A percentile compares a stretch with the other conserved stretches of the same genome.
phyloP scores from a whole-genome alignment of 345 rosid species.

The Hypericum androsaemum region DNA sequence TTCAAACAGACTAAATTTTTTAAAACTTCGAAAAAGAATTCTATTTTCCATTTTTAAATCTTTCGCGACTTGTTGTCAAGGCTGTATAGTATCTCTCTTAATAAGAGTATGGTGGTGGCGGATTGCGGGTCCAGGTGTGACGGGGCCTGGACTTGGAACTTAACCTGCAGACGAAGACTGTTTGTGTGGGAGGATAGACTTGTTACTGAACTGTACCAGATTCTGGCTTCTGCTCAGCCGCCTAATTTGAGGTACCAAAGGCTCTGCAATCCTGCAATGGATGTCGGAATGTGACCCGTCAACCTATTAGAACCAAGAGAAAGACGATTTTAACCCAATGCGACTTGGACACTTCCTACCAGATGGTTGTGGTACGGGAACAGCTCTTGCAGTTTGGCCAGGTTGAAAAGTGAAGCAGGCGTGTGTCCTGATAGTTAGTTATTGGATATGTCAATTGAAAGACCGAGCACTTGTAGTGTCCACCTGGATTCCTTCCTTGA shows the following conservation, averaged over 20 bases:
- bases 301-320: slow-evolving; percentile 53
- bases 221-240: too few relatives aligned
- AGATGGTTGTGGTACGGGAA: slow-evolving; percentile 56
- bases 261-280: slow-evolving; percentile 50
- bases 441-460: slow-evolving; percentile 53
- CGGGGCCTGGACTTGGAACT: slow-evolving; percentile 66
- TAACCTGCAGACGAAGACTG: slow-evolving; percentile 22
- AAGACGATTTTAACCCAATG: slow-evolving; percentile 53
- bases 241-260: slow-evolving; percentile 86
- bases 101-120: slow-evolving; percentile 23
- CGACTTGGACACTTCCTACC: slow-evolving; percentile 50
- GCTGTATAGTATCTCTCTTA: too few relatives aligned
- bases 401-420: slow-evolving; percentile 48
- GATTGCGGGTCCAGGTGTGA: slow-evolving; percentile 12
- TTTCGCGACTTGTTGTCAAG: too few relatives aligned
- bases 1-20: too few relatives aligned
- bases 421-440: slow-evolving; percentile 53
- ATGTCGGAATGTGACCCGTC: slow-evolving; percentile 54
- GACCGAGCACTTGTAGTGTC: slow-evolving; percentile 59
- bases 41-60: too few relatives aligned
- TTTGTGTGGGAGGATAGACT: slow-evolving; percentile 70
- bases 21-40: too few relatives aligned
- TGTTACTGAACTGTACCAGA: too few relatives aligned
- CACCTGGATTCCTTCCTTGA: slow-evolving; percentile 57
- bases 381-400: slow-evolving; percentile 43